A percentile compares a stretch with the other conserved stretches of the same genome.
phyloP scores from a whole-genome alignment of 192 early-diverging fungal species.

The Umbelopsis vinacea region DNA sequence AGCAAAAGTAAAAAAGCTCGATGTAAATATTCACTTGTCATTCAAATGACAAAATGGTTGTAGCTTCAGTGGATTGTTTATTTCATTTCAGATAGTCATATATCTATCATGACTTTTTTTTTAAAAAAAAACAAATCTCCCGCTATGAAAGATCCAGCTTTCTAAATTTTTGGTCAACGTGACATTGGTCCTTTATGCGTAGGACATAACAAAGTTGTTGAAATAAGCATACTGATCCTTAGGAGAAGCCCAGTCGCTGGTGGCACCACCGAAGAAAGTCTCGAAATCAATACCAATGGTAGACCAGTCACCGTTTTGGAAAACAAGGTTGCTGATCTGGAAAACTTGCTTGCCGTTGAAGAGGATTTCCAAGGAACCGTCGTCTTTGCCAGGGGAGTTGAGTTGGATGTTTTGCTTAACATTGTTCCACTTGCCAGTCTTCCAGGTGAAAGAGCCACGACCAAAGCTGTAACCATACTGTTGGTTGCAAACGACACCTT shows the following conservation, averaged over 20 bases:
- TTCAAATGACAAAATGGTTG: neutral
- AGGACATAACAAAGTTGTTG: conserved; percentile 26
- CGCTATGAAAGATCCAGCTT: neutral
- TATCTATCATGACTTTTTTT: neutral
- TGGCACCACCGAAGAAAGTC: conserved; percentile 45
- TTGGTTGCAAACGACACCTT: conserved; percentile 51
- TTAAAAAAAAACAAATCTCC: neutral
- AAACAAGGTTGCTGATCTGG: conserved; percentile 21
- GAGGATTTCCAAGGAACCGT: conserved; percentile 25
- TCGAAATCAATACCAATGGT: conserved; percentile 35
- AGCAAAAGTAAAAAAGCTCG: too few relatives aligned
- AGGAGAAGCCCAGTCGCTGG: conserved; percentile 24
- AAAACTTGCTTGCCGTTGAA: conserved; percentile 30
- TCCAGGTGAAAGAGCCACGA: conserved; percentile 51
- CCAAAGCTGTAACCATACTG: conserved; percentile 57
- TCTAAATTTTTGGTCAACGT: neutral
- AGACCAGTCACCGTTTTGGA: neutral
- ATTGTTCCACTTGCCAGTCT: conserved; percentile 48
- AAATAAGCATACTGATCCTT: conserved; percentile 38
- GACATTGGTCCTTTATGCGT: neutral
- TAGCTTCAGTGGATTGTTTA: neutral
- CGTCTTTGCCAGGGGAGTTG: conserved; percentile 30
- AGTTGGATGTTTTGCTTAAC: conserved; percentile 46
- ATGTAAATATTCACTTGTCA: neutral
- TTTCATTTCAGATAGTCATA: neutral